Percentiles rank a stretch among this genome's conserved stretches.
Evolutionary conservation across 345 rosid genomes (phyloP).

Genomic region (Gossypium stocksii): DNA sequence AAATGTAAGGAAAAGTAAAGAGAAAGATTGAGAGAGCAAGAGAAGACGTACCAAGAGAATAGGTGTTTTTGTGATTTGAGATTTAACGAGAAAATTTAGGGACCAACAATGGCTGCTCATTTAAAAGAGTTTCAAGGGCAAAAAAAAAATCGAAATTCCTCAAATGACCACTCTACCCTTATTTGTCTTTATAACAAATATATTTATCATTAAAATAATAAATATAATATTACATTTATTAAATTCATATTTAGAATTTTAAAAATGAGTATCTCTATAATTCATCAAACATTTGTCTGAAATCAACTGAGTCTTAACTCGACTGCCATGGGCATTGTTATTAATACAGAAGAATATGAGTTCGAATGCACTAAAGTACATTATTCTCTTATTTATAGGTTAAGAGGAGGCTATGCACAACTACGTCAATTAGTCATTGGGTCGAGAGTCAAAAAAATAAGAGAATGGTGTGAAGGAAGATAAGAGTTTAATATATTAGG

Average conservation of each 20-base stretch:
- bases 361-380: too few species aligned
- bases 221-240: neutral
- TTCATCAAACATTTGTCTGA: too few species aligned
- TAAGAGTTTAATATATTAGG: too few species aligned
- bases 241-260: neutral
- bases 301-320: too few species aligned
- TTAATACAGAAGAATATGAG: too few species aligned
- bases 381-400: too few species aligned
- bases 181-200: neutral
- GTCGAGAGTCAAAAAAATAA: too few species aligned
- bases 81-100: slow-evolving; percentile 1
- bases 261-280: too few species aligned
- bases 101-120: neutral
- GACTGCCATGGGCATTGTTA: too few species aligned
- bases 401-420: too few species aligned
- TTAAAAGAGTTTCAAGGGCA: neutral
- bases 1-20: neutral
- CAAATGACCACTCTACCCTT: neutral
- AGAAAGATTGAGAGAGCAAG: neutral
- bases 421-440: too few species aligned
- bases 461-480: too few species aligned
- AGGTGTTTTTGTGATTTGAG: neutral
- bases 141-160: neutral
- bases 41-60: slow-evolving; percentile 6
- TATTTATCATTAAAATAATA: neutral